Conservation (phyloP, 2,329 filamentous ascomycete species). For the Arthrobotrys musiformis region DNA sequence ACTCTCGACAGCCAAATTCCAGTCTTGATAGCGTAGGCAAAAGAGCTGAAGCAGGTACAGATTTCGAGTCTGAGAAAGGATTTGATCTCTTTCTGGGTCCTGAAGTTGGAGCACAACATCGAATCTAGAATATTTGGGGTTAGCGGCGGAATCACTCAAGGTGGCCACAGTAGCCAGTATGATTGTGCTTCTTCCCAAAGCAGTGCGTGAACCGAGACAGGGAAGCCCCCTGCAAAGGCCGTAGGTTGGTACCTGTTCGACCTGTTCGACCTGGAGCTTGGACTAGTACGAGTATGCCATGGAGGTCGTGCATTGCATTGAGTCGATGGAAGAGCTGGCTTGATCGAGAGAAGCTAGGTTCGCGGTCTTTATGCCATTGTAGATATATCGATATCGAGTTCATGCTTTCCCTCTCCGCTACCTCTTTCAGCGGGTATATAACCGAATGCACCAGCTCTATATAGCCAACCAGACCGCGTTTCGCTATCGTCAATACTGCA, state of each 20-base stretch:
- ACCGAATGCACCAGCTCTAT: too few species aligned
- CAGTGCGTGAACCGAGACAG: constrained; percentile 28
- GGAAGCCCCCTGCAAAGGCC: constrained; percentile 7
- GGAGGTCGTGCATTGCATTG: not conserved
- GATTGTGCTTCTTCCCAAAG: constrained; percentile 35
- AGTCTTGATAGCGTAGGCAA: not conserved
- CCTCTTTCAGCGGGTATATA: too few species aligned
- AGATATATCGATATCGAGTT: too few species aligned
- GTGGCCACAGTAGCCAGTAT: constrained; percentile 56
- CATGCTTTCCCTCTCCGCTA: too few species aligned
- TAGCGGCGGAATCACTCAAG: constrained; percentile 42
- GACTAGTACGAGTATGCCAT: not conserved
- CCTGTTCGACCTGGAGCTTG: too few species aligned
- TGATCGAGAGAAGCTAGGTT: too few species aligned
- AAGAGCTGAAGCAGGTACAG: not conserved
- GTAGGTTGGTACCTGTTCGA: not conserved
- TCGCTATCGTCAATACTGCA: too few species aligned
- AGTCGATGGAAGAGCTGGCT: too few species aligned
- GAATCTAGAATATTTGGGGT: constrained; percentile 14
- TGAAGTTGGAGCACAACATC: not conserved
- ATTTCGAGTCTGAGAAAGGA: not conserved
- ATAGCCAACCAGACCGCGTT: too few species aligned
- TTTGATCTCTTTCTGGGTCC: not conserved
- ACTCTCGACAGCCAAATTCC: not conserved
- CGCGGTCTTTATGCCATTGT: too few species aligned